Percentiles rank a stretch among this genome's conserved stretches.
These are phyloP conservation scores for Stagonosporopsis tanaceti DNA, from an alignment of 2,329 filamentous ascomycete species.

Conservation along the genomic window DNA sequence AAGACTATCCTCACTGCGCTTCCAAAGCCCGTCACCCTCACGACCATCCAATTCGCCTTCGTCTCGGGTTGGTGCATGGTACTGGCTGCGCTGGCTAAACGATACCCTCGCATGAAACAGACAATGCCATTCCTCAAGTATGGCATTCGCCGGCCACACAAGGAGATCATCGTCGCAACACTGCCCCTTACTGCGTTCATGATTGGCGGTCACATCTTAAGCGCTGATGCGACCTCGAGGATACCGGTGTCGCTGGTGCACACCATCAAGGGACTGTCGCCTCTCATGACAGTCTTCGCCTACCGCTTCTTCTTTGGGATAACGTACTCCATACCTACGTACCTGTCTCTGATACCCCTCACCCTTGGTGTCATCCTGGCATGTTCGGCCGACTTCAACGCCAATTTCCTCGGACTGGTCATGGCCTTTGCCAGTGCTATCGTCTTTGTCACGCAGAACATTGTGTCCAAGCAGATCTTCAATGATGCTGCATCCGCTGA, in stretches of 20 bases:
- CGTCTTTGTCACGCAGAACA: constrained; percentile 97
- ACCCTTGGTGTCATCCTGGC: constrained; percentile 95
- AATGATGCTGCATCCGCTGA: constrained; percentile 91
- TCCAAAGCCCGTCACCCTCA: constrained; percentile 88
- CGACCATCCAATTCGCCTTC: constrained; percentile 90
- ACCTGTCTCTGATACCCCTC: constrained; percentile 76
- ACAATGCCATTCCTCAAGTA: constrained; percentile 81
- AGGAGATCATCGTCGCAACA: constrained; percentile 83
- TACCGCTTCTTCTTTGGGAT: constrained; percentile 92
- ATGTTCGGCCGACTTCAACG: constrained; percentile 89
- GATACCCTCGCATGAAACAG: constrained; percentile 74
- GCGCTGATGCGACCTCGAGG: constrained; percentile 89
- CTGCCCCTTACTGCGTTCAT: constrained; percentile 93
- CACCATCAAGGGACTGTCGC: constrained; percentile 97
- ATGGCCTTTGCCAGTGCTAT: constrained; percentile 90
- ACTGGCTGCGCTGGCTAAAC: constrained; percentile 75
- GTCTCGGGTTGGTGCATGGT: constrained; percentile 88
- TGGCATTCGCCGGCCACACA: constrained; percentile 80
- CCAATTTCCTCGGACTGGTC: constrained; percentile 87
- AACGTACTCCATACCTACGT: constrained; percentile 85
- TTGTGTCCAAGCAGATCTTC: constrained; percentile 97
- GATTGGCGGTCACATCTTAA: constrained; percentile 90
- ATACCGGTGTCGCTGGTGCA: constrained; percentile 97
- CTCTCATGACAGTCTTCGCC: constrained; percentile 91
- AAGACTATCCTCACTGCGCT: constrained; percentile 96